Base-by-base conservation (phyloP, 2,329 filamentous ascomycete species). In the Talaromyces verruculosus region DNA sequence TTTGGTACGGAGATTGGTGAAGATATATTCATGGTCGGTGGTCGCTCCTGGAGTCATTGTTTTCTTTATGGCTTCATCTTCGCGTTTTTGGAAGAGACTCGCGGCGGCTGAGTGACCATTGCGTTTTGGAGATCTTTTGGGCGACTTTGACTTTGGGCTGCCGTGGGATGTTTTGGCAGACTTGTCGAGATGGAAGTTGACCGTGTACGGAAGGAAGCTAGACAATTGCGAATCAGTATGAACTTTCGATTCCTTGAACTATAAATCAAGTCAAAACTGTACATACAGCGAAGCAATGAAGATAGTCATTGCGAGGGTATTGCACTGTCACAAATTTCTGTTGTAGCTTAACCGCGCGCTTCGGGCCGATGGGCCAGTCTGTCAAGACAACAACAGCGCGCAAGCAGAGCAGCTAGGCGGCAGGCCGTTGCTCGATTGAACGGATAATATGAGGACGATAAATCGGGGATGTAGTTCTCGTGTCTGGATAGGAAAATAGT, bases 181-280 rank as follows among this genome's bases (percentile, higher is more conserved):
- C 67, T 65, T 61, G 76, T 69, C 72, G 76, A 67, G 74, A 74
- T 89, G 89, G 78, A 98, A 98, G 78, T 96, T 89, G 73, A 97
- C 84, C 47, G 94, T 98, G 77, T 96, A 93, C 39, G 94, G 94
- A 41, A 97, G 86, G 76, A 97, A 97, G 65, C 93, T 97, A 74
- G 7, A 33, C 2, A 25, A 13, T 1, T 3, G n/a, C 15, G 43
- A 17, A 37, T 60, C 22, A 45, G 22, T 25, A 41, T 59, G 19
- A 17, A 17, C 6, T 41, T 10, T 28, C n/a, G n/a, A 22, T 17
- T 33, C 7, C 11, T 28, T 19, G 19, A 25, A 17, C 1, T 2
- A 30, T 6, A 33, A 49, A 63, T 30, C 10, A 25, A 15, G 5
- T 15, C 4, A 25, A 15, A 10, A 43, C 37, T 15, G 25, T 37